Conservation (phyloP, 176 grass and related monocot genomes). For the Dactylis glomerata region DNA sequence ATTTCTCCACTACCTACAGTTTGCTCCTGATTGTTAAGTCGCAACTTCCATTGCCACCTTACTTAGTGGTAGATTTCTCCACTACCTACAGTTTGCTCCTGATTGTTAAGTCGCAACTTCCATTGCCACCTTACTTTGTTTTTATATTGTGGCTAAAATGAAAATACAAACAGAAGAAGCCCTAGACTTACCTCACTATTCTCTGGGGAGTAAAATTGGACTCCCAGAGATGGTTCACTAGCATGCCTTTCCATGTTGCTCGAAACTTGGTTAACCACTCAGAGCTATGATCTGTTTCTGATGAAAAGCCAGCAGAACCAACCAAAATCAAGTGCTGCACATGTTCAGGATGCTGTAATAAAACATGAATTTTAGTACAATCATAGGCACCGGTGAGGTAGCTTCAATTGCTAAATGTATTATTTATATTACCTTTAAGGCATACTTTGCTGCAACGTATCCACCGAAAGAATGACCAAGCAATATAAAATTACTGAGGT, state of each 20-base stretch:
- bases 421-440: constrained; percentile 59
- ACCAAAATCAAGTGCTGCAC: constrained; percentile 94
- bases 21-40: neutral
- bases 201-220: constrained; percentile 95
- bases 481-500: constrained; percentile 90
- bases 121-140: neutral
- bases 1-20: neutral
- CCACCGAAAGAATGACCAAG: constrained; percentile 98
- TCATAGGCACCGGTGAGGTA: constrained; percentile 2
- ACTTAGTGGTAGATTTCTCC: neutral
- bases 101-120: neutral
- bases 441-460: constrained; percentile 97
- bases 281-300: constrained; percentile 77
- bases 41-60: neutral
- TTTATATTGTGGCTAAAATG: neutral
- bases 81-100: neutral
- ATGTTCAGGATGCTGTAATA: constrained; percentile 92
- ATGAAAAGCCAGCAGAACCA: constrained; percentile 88
- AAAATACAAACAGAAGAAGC: constrained; percentile 4
- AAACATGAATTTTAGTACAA: constrained; percentile 26
- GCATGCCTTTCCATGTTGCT: constrained; percentile 84
- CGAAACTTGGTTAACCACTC: constrained; percentile 89
- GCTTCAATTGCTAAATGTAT: neutral
- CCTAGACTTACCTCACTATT: constrained; percentile 59
- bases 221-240: constrained; percentile 96